A percentile compares a stretch with the other conserved stretches of the same genome.
These are phyloP conservation scores for Saccharum hybrid DNA, from an alignment of 202 grass and related monocot species.

Conservation along the genomic window DNA sequence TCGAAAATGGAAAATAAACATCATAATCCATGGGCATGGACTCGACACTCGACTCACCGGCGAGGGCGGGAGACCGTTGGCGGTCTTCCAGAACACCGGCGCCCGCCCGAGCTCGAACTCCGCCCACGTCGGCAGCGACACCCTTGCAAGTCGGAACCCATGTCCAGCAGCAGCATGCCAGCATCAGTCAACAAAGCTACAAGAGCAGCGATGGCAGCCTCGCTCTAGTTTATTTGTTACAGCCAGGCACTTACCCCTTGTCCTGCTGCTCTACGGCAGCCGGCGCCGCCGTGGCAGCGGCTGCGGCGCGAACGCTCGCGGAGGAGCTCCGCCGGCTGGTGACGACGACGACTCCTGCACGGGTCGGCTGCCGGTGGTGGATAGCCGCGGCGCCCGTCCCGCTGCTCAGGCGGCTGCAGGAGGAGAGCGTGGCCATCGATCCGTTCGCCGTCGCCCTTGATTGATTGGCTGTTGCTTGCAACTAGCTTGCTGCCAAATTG, in stretches of 20 bases:
- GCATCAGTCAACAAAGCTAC: background rate
- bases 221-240: background rate
- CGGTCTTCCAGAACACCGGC: conserved; percentile 90
- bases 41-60: conserved; percentile 44
- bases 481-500: background rate
- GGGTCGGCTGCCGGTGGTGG: background rate
- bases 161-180: background rate
- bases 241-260: conserved; percentile 29
- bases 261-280: conserved; percentile 29
- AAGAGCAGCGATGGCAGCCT: background rate
- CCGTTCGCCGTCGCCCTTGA: background rate
- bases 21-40: background rate
- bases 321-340: conserved; percentile 42
- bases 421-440: conserved; percentile 54
- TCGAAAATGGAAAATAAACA: too few relatives aligned
- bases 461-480: background rate
- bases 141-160: conserved; percentile 37
- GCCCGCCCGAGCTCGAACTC: conserved; percentile 86
- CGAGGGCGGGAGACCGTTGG: conserved; percentile 73
- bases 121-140: conserved; percentile 66
- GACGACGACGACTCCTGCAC: conserved; percentile 4
- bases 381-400: conserved; percentile 30
- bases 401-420: conserved; percentile 50
- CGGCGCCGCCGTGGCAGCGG: conserved; percentile 22
- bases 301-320: conserved; percentile 6